Evolutionary conservation across 1,284 basidiomycete genomes (phyloP), one percentile per base, ranked within the genome.

Genomic region (Cryptococcus neoformans): DNA sequence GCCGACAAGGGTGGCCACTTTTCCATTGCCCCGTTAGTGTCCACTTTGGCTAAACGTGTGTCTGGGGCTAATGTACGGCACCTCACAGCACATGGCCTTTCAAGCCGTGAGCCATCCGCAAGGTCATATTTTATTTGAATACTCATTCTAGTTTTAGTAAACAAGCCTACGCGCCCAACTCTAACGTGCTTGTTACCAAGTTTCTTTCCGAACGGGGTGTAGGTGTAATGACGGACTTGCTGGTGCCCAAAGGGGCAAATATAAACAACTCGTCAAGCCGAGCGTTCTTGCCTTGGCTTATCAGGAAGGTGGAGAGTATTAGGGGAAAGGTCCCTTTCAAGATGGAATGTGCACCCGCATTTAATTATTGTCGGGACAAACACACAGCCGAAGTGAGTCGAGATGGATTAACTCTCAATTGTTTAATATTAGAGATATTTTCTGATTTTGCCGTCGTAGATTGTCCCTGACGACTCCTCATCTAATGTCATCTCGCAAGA

Each of bases 271-370:
- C 56, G 28, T 67, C 72, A 54, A 64, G 61, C 44, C 53, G 67
- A 36, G 56, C 62, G 0, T 64, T 66, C 14, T 82, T 95, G 5
- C 88, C 87, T 36, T 96, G 92, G 92, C 80, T 96, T 42, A 83
- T 93, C 56, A 85, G 92, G 8, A 86, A 89, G 47, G 86, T 96
- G 28, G 91, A 94, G 78, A 84, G 88, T 58, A 85, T 94, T 62
- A 86, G 92, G 16, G 92, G 92, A 1, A 80, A 71, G 2, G 80
- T 93, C 37, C 85, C 88, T 0, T 80, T 93, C 56, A 82, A 84
- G 54, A 82, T 94, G 74, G 88, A 94, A 78, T 92, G 90, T 67
- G 90, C 90, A 0, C 92, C 92, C 0, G 92, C 92, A 0, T 96
- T 96, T 83, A 88, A 95, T 77, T 96, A 96, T 68, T 91, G 90